A percentile compares a stretch with the other conserved stretches of the same genome.
These are phyloP conservation scores for Pseudonectria foliicola DNA, from an alignment of 2,329 filamentous ascomycete species.

Conservation along the genomic window DNA sequence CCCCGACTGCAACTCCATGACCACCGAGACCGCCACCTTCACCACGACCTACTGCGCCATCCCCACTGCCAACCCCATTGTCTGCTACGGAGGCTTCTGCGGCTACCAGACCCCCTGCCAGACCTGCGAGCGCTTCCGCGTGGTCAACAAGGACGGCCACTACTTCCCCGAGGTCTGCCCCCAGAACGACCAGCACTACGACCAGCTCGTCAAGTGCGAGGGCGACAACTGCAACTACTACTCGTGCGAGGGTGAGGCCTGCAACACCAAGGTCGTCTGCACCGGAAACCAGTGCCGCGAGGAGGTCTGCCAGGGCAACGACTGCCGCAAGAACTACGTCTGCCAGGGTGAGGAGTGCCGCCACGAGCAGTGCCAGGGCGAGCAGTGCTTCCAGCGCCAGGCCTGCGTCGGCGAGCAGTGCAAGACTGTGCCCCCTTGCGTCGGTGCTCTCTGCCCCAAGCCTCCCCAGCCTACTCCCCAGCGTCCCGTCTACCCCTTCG, in stretches of 20 bases:
- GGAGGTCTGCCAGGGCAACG: constrained; percentile 14
- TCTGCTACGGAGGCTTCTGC: constrained; percentile 26
- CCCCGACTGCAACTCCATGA: constrained; percentile 22
- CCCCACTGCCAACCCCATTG: constrained; percentile 16
- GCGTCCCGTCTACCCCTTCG: constrained; percentile 4
- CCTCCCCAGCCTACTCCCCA: constrained; percentile 5
- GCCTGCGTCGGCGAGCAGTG: constrained; percentile 26
- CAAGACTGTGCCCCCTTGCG: constrained; percentile 16
- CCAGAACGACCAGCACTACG: constrained; percentile 20
- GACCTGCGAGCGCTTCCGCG: constrained; percentile 17
- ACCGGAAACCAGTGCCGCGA: constrained; percentile 22
- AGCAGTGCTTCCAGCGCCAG: constrained; percentile 27
- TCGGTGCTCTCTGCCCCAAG: constrained; percentile 10
- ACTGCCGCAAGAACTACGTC: constrained; percentile 26
- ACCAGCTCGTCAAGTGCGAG: constrained; percentile 27
- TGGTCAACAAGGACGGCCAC: constrained; percentile 28
- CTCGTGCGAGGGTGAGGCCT: constrained; percentile 21
- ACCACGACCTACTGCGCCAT: constrained; percentile 15
- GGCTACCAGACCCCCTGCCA: constrained; percentile 22
- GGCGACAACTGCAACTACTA: constrained; percentile 19
- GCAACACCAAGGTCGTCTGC: constrained; percentile 23
- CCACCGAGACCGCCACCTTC: constrained; percentile 14
- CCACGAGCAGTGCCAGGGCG: constrained; percentile 19
- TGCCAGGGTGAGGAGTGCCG: constrained; percentile 27
- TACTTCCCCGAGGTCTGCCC: constrained; percentile 24